Evolutionary conservation across 768 basidiomycete species (phyloP).

Genomic region (Suillus weaverae): DNA sequence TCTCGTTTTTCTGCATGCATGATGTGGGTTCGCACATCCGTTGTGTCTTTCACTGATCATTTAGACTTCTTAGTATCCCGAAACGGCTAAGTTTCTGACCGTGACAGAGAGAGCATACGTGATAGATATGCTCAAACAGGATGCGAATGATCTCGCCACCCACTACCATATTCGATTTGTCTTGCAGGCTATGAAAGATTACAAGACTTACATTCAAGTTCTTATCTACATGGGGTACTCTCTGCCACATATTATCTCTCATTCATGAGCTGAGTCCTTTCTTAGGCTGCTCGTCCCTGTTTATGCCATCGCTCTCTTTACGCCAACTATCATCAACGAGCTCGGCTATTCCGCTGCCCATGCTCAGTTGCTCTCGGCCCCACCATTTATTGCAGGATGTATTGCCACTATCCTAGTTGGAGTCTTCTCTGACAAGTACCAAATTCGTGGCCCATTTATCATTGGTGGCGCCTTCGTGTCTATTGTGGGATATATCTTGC

Average conservation of each 20-base stretch:
- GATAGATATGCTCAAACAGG: constrained; percentile 43
- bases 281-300: constrained; percentile 44
- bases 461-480: constrained; percentile 42
- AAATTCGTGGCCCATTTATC: constrained; percentile 50
- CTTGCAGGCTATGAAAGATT: constrained; percentile 49
- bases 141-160: constrained; percentile 44
- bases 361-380: constrained; percentile 51
- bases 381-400: constrained; percentile 50
- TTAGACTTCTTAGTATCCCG: constrained; percentile 43
- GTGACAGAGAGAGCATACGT: constrained; percentile 42
- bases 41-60: not conserved
- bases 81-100: constrained; percentile 57
- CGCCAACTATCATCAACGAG: constrained; percentile 49
- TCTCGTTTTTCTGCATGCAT: constrained; percentile 50
- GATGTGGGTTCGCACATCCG: constrained; percentile 37
- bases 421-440: constrained; percentile 41
- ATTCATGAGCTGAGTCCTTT: not conserved
- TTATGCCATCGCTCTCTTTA: constrained; percentile 51
- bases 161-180: constrained; percentile 47
- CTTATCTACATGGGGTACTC: constrained; percentile 44
- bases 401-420: constrained; percentile 43
- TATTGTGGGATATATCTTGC: constrained; percentile 51
- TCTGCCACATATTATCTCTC: constrained; percentile 11
- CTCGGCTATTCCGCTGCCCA: constrained; percentile 52
- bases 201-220: constrained; percentile 37